Base-by-base conservation (phyloP, 2,329 filamentous ascomycete species). In the Ramularia endophylla region DNA sequence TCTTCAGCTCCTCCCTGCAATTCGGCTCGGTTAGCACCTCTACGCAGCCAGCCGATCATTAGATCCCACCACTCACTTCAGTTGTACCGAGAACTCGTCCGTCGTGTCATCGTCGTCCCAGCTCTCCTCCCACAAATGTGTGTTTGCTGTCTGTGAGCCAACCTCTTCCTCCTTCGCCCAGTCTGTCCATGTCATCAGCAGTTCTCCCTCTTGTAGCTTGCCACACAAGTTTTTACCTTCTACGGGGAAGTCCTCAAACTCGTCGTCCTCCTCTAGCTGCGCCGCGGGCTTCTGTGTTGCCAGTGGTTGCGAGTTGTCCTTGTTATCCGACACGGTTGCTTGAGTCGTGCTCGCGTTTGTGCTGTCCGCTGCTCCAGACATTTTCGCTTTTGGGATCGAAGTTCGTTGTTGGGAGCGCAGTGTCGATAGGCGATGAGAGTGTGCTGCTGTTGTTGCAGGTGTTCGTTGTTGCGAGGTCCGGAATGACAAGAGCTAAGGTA, bases 81-180 rank as follows among this genome's bases (percentile, higher is more conserved):
- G 71, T 72, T 97, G 90, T 59, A 85, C 79, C 9, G 88, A 92
- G 65, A 98, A 98, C 61, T 98, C 92, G 63, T 98, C 92, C 58
- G 78, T 92, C 53, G 87, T 92, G 68, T 97, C 92, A 64, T 97
- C 90, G 61, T 98, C 92, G 62, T 98, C 92, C 92, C 92, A 98
- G 74, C 88, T 95, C 75, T 98, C 92, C 69, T 98, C 92, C 92
- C 92, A 98, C 40, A 98, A 73, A 70, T 97, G 89, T 64, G 81
- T 61, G 41, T 52, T 61, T 7, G 45, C 52, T n/a, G 52, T 78
- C 59, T 81, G 82, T 72, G 79, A 80, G 58, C 77, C 74, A 43
- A 84, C 85, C 41, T 82, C 83, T 63, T 95, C 89, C 62, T 95
- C 87, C 65, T 88, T 82, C 39, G 82, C 75, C 92, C 92, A 98